These are phyloP conservation scores for Globisporangium ultimum DNA, from an alignment of 352 stramenopile species.

Conservation along the genomic window DNA sequence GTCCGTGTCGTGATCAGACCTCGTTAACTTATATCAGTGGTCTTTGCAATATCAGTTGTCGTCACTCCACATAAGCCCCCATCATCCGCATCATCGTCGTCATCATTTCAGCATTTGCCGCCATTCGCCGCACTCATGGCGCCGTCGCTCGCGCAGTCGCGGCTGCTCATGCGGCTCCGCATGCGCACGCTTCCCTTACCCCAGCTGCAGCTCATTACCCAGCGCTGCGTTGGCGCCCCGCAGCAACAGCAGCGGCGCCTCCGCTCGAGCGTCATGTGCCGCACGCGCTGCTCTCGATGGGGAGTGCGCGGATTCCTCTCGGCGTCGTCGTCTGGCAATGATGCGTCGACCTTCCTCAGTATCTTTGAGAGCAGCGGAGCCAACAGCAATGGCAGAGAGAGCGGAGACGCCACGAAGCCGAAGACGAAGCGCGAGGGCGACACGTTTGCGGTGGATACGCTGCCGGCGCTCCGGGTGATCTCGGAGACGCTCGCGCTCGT, in stretches of 20 bases:
- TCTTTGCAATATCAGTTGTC: background rate
- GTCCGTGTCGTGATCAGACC: background rate
- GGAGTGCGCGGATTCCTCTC: conserved; percentile 5
- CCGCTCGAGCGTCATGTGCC: background rate
- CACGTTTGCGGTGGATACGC: conserved; percentile 53
- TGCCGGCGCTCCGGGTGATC: conserved; percentile 73
- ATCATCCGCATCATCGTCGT: background rate
- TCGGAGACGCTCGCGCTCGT: conserved; percentile 67
- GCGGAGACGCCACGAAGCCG: background rate
- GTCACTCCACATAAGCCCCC: background rate
- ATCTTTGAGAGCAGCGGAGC: background rate
- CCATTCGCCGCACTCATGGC: conserved; percentile 1
- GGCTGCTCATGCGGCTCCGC: conserved; percentile 2
- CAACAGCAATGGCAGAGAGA: background rate
- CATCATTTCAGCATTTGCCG: background rate
- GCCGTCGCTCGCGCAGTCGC: conserved; percentile 10
- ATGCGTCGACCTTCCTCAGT: conserved; percentile 1
- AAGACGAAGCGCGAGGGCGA: conserved; percentile 12
- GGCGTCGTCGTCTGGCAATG: conserved; percentile 3
- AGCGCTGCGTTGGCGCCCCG: background rate
- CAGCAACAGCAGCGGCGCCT: background rate
- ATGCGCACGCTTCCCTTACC: background rate
- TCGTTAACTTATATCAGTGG: background rate
- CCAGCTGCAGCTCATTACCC: background rate
- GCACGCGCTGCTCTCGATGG: background rate